Conservation (phyloP, 805 yeast species). For the Suhomyces sp. region DNA sequence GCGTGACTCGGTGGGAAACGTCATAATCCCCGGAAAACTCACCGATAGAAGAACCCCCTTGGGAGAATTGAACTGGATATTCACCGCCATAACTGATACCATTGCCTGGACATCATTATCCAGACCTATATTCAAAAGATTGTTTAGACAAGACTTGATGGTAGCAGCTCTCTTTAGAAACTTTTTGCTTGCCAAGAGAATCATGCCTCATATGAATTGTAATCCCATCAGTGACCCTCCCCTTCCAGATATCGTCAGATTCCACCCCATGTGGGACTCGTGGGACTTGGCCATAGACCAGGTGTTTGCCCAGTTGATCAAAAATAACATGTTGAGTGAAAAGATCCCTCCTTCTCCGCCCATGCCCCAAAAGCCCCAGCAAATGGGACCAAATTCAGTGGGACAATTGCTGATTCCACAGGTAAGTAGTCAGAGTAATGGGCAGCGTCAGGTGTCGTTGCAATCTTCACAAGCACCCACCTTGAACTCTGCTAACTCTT, state of each 20-base stretch:
- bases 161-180: constrained; percentile 95
- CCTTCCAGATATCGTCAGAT: constrained; percentile 73
- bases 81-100: constrained; percentile 96
- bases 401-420: background rate
- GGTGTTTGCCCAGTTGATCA: constrained; percentile 70
- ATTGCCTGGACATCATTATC: constrained; percentile 95
- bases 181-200: constrained; percentile 84
- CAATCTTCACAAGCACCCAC: background rate
- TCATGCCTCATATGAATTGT: constrained; percentile 90
- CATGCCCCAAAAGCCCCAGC: constrained; percentile 3
- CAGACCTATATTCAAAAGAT: constrained; percentile 79
- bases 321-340: constrained; percentile 23
- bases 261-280: constrained; percentile 94
- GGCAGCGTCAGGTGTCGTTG: background rate
- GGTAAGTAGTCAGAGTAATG: background rate
- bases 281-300: constrained; percentile 98
- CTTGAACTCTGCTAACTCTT: background rate
- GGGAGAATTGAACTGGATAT: constrained; percentile 96
- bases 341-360: constrained; percentile 2
- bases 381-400: background rate
- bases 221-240: constrained; percentile 95
- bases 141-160: constrained; percentile 93
- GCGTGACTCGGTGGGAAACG: constrained; percentile 48
- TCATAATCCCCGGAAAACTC: constrained; percentile 82
- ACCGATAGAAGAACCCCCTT: constrained; percentile 93